Conservation (phyloP, 768 basidiomycete genomes). For the Termitomyces sp. region DNA sequence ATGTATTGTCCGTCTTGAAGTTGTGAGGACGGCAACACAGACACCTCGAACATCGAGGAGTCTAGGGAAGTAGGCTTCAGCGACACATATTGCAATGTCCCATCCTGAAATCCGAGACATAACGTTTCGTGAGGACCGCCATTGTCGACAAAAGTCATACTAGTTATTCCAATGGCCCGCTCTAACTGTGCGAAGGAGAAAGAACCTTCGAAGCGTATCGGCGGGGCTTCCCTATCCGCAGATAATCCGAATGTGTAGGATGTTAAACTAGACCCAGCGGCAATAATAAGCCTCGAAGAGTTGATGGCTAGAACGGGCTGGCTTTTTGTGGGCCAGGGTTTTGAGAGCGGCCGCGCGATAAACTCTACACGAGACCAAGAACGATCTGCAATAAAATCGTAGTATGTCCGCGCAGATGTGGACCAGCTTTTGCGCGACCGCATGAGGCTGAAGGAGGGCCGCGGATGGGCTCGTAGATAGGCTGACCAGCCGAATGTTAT, state of each 20-base stretch:
- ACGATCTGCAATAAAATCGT: constrained; percentile 45
- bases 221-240: constrained; percentile 28
- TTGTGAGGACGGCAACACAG: constrained; percentile 5
- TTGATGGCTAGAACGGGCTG: constrained; percentile 56
- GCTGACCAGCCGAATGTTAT: constrained; percentile 53
- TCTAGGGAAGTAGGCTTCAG: constrained; percentile 15
- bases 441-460: constrained; percentile 48
- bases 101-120: constrained; percentile 55
- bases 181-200: constrained; percentile 31
- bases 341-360: constrained; percentile 58
- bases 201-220: constrained; percentile 40
- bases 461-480: constrained; percentile 43
- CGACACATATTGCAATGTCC: constrained; percentile 44
- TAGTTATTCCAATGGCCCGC: constrained; percentile 45
- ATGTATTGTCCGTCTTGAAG: constrained; percentile 41
- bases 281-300: constrained; percentile 50
- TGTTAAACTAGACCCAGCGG: constrained; percentile 51
- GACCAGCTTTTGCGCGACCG: constrained; percentile 40
- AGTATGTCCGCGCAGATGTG: constrained; percentile 35
- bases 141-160: constrained; percentile 43
- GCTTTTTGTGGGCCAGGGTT: constrained; percentile 49
- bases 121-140: constrained; percentile 36
- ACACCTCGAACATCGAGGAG: constrained; percentile 12
- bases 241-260: constrained; percentile 44
- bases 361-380: constrained; percentile 48